A percentile compares a stretch with the other conserved stretches of the same genome.
phyloP scores from a whole-genome alignment of 345 rosid species.

The Gossypium turneri region DNA sequence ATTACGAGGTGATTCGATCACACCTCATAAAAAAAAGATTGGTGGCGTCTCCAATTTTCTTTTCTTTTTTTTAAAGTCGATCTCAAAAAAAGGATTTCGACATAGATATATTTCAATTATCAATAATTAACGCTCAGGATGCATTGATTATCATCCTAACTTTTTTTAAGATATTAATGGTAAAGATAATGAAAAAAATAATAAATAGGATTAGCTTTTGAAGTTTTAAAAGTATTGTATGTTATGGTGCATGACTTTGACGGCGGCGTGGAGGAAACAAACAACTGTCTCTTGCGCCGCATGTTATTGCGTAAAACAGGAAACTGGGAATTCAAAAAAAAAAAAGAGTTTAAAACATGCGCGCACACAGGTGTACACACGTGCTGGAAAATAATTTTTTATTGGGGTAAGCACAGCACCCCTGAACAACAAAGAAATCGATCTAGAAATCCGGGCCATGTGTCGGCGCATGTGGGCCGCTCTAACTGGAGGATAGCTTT shows the following conservation, averaged over 20 bases:
- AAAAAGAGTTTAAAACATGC: background rate
- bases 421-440: conserved; percentile 30
- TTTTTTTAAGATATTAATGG: too few relatives aligned
- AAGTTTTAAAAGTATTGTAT: background rate
- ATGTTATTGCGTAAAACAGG: conserved; percentile 19
- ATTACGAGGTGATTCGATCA: too few relatives aligned
- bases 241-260: conserved; percentile 19
- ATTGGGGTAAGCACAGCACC: conserved; percentile 34
- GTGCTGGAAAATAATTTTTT: conserved; percentile 21
- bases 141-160: too few relatives aligned
- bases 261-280: conserved; percentile 28
- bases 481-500: conserved; percentile 16
- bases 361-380: conserved; percentile 25
- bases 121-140: too few relatives aligned
- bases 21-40: too few relatives aligned
- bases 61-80: too few relatives aligned
- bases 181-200: too few relatives aligned
- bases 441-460: conserved; percentile 41
- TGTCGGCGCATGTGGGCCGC: conserved; percentile 48
- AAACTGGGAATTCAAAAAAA: background rate
- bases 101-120: too few relatives aligned
- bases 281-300: conserved; percentile 25
- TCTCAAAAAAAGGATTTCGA: too few relatives aligned
- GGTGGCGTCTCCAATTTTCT: too few relatives aligned
- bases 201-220: too few relatives aligned